phyloP scores from a whole-genome alignment of 2,329 filamentous ascomycete species.

The Colletotrichum godetiae region DNA sequence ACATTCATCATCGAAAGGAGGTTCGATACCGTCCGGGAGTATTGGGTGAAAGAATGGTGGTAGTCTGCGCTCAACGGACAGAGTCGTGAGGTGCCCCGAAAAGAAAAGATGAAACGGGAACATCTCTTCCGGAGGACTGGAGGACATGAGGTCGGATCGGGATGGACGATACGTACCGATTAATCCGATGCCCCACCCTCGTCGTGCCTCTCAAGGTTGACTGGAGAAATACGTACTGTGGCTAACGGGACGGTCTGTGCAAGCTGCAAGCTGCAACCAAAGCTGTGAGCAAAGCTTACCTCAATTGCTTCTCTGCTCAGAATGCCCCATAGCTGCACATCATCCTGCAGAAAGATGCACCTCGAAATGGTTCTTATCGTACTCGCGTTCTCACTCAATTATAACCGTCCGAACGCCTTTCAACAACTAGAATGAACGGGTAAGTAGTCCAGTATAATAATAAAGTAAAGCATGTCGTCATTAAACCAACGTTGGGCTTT shows the following conservation, averaged over 20 bases:
- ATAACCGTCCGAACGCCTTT: not conserved
- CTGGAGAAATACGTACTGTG: not conserved
- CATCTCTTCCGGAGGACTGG: not conserved
- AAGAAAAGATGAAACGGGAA: slow-evolving; percentile 25
- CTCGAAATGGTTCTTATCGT: not conserved
- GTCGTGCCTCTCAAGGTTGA: too few species aligned
- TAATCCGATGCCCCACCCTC: slow-evolving; percentile 5
- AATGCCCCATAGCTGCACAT: not conserved
- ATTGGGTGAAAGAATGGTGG: not conserved
- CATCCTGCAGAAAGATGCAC: not conserved
- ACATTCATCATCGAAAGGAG: not conserved
- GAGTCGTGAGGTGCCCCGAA: slow-evolving; percentile 3
- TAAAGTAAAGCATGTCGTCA: not conserved
- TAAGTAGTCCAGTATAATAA: not conserved
- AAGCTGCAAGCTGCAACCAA: not conserved
- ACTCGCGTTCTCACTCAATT: not conserved
- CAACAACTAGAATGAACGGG: not conserved
- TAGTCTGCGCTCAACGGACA: not conserved
- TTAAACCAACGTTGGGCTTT: not conserved
- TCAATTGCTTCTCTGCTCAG: not conserved
- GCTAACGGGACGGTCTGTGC: slow-evolving; percentile 11
- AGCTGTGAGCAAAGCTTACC: not conserved
- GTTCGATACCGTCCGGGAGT: not conserved
- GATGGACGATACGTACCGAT: not conserved
- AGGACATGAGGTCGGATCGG: not conserved